These are phyloP conservation scores for Calonectria pteridis DNA, from an alignment of 2,329 filamentous ascomycete species.

Conservation along the genomic window DNA sequence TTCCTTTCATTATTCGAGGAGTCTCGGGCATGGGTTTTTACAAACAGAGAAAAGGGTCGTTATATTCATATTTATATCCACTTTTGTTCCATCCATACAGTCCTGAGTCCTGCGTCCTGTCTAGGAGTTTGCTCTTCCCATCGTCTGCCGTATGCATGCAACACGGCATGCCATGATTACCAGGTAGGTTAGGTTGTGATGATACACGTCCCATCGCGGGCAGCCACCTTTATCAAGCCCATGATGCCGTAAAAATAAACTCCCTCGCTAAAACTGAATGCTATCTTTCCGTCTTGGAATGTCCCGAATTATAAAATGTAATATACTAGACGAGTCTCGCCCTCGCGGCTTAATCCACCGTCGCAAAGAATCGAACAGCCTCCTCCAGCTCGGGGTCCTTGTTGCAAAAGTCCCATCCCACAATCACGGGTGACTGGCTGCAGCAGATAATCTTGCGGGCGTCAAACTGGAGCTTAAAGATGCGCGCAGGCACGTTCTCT, in stretches of 20 bases:
- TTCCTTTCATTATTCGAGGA: slow-evolving; percentile 13
- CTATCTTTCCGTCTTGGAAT: neutral
- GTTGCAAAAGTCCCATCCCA: slow-evolving; percentile 98
- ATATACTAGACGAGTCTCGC: neutral
- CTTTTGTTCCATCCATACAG: slow-evolving; percentile 16
- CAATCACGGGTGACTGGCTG: slow-evolving; percentile 90
- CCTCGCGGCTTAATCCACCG: slow-evolving; percentile 56
- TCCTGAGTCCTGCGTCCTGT: slow-evolving; percentile 1
- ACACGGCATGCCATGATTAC: slow-evolving; percentile 10
- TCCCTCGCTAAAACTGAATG: slow-evolving; percentile 27
- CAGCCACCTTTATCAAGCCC: slow-evolving; percentile 13
- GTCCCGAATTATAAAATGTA: slow-evolving; percentile 3
- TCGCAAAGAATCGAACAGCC: slow-evolving; percentile 81
- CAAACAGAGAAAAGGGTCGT: slow-evolving; percentile 13
- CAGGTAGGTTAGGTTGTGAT: slow-evolving; percentile 16
- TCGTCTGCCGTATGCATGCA: slow-evolving; percentile 13
- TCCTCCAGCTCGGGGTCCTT: slow-evolving; percentile 84
- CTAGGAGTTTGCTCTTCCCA: slow-evolving; percentile 11
- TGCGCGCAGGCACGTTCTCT: slow-evolving; percentile 68
- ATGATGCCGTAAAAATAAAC: slow-evolving; percentile 19
- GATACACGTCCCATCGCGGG: slow-evolving; percentile 26
- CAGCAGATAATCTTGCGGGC: slow-evolving; percentile 94
- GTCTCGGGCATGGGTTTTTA: slow-evolving; percentile 8
- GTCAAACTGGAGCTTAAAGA: slow-evolving; percentile 98
- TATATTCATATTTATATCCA: slow-evolving; percentile 17